Evolutionary conservation across 345 rosid genomes (phyloP), one percentile per base, ranked within the genome.

Genomic region (Rhodamnia argentea): DNA sequence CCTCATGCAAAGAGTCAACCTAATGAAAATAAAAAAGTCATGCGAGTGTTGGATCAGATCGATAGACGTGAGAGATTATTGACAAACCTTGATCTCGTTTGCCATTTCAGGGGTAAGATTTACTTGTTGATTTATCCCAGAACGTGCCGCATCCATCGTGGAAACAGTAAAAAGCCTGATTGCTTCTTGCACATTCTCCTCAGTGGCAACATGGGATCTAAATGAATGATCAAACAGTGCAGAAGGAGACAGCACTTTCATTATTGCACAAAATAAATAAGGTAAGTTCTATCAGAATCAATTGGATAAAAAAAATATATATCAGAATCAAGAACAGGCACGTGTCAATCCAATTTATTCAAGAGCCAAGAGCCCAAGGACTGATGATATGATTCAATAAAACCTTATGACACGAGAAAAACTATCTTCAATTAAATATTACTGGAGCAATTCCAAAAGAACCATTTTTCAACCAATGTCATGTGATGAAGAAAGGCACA

Each of bases 61-160:
- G 7, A 59, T 40, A 52, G 40, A 59, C 58, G 4, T 16, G 47
- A 55, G 32, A 40, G 52, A 26, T 59, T 64, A 14, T 52, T 50
- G 60, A 87, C 91, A 85, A 89, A 95, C 99, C 99, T 94, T 96
- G 29, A 96, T 97, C 88, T 94, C 96, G 54, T 88, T 93, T n/a
- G 94, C 95, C 93, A 93, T 93, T 82, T 96, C 99, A 13, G 94
- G 90, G 14, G 96, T 94, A 84, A 94, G 90, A 88, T 96, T 94
- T 52, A 97, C 89, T 89, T 94, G 98, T 88, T 95, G 98, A 89
- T 94, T 96, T 87, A 97, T 95, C 87, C 99, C 99, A 70, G 98
- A 97, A 20, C 96, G 91, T 84, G 99, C 99, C 22, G 99, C 99
- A 89, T 97, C 99, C 93, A 97, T 93, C n/a, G 99, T 96, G 86